Evolutionary conservation across 176 grass and related monocot genomes (phyloP), one percentile per base, ranked within the genome.

Genomic region (Aechmea fasciata): DNA sequence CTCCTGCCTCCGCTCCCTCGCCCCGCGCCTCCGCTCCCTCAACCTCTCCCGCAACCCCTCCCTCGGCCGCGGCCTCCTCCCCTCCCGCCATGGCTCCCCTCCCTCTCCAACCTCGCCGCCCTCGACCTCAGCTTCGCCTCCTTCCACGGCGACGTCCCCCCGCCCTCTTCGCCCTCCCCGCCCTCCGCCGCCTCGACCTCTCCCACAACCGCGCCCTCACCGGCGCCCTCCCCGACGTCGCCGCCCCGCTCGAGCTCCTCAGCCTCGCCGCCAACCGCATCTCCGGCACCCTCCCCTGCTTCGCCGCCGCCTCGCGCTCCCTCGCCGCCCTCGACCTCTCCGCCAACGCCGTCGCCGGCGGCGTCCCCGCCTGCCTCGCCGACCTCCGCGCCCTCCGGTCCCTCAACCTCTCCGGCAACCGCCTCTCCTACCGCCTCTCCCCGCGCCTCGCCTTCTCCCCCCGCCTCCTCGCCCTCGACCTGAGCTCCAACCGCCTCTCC

Each of bases 381-480:
- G 79, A 75, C 3, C 59, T 84, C 7, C 61, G 78, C 1, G 24
- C 11, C 9, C 77, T 91, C 17, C 70, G 75, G 59, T 59, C 47
- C 15, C 72, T 93, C 71, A 92, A 99, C 74, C 78, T 99, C 77
- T 99, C 94, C 52, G 51, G 67, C 29, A 99, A 99, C 57, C 28
- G 29, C 11, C 85, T 99, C 74, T 72, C 77, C 5, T 85, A 85
- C 72, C 75, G 82, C 62, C 83, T 99, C 52, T 99, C 94, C 49
- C 94, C 94, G 33, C 83, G 82, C 13, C 80, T 99, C 64, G 81
- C 88, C 57, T 99, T 99, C 67, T 84, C 94, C 11, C 66, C 79
- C 62, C 83, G 85, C 74, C 86, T 99, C 50, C 59, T 68, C 1
- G 76, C 86, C 54, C 89, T 89, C 65, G 80, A 89, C 62, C 65